Base-by-base conservation (phyloP, 768 basidiomycete genomes). In the Chlorophyllum brunneum region DNA sequence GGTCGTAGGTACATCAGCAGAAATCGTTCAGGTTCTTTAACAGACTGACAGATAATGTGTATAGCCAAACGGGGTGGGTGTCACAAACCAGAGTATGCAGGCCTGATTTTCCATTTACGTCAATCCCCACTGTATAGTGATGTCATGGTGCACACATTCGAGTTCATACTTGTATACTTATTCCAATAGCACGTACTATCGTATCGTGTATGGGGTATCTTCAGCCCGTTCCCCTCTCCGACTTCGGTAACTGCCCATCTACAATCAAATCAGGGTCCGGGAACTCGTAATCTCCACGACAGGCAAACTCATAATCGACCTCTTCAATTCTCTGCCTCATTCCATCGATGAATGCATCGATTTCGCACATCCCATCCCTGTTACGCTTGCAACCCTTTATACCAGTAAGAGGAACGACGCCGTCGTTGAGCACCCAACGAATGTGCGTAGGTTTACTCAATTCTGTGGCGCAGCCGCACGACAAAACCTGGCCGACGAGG, bases 391-490 rank as follows among this genome's bases (percentile, higher is more conserved):
- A 91, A 15, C 82, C 84, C 2, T 70, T 69, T 46, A 90, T 73
- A 6, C 83, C 80, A 1, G 77, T 82, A 10, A 89, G 72, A 1
- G 88, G 87, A 2, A 85, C 72, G 1, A 83, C 81, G 0, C 77
- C 88, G 58, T 91, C 88, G 61, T 91, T 90, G 57, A 89, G 70
- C 38, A 89, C 75, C 65, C 86, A 74, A 6, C 87, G 77, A 51
- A 90, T 84, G 51, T 86, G 76, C 55, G 56, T 66, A 7, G 61
- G 61, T 20, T 54, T 59, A 5, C 51, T 50, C 26, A 57, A 53
- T 13, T 62, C 57, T 40, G 36, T 37, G 36, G 38, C 5, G 20
- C 18, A 40, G 51, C 62, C 64, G 54, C 62, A 82, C 71, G 54
- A 72, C 56, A 56, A 75, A 59, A 57, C 83, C 71, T 87, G 74